Evolutionary conservation across 2,329 filamentous ascomycete species (phyloP).

Genomic region (Moelleriella libera): DNA sequence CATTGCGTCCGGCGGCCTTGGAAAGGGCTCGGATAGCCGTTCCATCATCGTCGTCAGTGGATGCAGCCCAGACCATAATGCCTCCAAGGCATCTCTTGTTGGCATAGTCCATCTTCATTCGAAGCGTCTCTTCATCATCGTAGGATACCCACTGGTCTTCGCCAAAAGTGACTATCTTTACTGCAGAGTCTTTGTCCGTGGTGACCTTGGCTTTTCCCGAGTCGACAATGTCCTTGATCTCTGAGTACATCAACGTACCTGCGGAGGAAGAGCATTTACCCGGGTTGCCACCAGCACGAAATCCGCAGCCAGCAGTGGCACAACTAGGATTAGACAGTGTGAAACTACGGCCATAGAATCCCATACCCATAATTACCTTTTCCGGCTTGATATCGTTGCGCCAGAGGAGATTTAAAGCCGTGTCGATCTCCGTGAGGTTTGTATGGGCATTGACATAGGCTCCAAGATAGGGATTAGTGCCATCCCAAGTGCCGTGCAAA

Average conservation of each 20-base stretch:
- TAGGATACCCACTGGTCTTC: slow-evolving; percentile 22
- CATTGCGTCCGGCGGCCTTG: not conserved
- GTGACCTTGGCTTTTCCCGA: slow-evolving; percentile 7
- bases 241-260: slow-evolving; percentile 16
- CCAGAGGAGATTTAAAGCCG: slow-evolving; percentile 30
- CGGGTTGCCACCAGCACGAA: slow-evolving; percentile 10
- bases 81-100: slow-evolving; percentile 14
- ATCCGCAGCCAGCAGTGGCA: slow-evolving; percentile 14
- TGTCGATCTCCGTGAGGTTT: slow-evolving; percentile 32
- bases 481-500: slow-evolving; percentile 28
- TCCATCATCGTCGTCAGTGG: slow-evolving; percentile 11
- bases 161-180: slow-evolving; percentile 17
- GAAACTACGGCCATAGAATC: slow-evolving; percentile 28
- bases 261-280: slow-evolving; percentile 15
- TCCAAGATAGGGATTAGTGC: slow-evolving; percentile 8
- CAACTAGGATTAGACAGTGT: slow-evolving; percentile 12
- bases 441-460: slow-evolving; percentile 23
- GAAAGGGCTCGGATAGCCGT: not conserved
- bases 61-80: slow-evolving; percentile 16
- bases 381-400: slow-evolving; percentile 24
- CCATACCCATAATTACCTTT: slow-evolving; percentile 28
- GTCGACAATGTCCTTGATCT: slow-evolving; percentile 16
- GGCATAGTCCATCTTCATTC: slow-evolving; percentile 17
- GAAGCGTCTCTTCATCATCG: slow-evolving; percentile 20
- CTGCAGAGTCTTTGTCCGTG: slow-evolving; percentile 13